Evolutionary conservation across 352 stramenopile genomes (phyloP).

Genomic region (Globisporangium solare): DNA sequence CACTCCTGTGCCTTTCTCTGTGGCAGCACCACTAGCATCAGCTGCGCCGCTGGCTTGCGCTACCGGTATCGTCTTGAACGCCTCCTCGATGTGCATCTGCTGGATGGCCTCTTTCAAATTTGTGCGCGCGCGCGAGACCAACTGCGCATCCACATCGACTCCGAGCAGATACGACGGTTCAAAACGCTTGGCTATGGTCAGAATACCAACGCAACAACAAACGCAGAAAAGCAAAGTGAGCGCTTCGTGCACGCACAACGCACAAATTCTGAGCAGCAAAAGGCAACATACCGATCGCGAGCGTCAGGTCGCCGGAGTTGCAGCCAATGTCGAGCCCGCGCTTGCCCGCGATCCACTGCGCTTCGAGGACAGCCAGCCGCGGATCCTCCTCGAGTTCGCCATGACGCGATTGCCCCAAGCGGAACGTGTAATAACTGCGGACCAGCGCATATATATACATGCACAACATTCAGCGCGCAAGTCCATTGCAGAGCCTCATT

Average conservation of each 20-base stretch:
- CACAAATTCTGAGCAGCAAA: not conserved
- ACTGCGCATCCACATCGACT: constrained; percentile 64
- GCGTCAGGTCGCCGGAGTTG: constrained; percentile 78
- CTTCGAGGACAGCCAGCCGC: constrained; percentile 49
- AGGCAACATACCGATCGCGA: constrained; percentile 42
- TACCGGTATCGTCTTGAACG: constrained; percentile 39
- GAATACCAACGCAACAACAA: not conserved
- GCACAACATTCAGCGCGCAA: not conserved
- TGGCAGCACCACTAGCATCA: no score
- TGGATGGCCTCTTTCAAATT: constrained; percentile 65
- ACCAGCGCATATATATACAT: not conserved
- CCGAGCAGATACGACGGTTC: constrained; percentile 56
- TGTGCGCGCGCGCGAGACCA: constrained; percentile 53
- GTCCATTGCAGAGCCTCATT: no score
- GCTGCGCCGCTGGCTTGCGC: not conserved
- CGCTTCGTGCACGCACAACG: not conserved
- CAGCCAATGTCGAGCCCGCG: constrained; percentile 74
- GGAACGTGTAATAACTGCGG: constrained; percentile 73
- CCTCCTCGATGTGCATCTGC: constrained; percentile 48
- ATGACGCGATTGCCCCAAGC: constrained; percentile 48
- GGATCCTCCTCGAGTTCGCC: constrained; percentile 53
- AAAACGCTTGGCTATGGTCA: constrained; percentile 37
- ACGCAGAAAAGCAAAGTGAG: not conserved
- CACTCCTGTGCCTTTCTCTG: not conserved
- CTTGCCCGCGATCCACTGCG: constrained; percentile 61